phyloP scores from a whole-genome alignment of 139 green algal genomes.

The Raphidocelis subcapitata region DNA sequence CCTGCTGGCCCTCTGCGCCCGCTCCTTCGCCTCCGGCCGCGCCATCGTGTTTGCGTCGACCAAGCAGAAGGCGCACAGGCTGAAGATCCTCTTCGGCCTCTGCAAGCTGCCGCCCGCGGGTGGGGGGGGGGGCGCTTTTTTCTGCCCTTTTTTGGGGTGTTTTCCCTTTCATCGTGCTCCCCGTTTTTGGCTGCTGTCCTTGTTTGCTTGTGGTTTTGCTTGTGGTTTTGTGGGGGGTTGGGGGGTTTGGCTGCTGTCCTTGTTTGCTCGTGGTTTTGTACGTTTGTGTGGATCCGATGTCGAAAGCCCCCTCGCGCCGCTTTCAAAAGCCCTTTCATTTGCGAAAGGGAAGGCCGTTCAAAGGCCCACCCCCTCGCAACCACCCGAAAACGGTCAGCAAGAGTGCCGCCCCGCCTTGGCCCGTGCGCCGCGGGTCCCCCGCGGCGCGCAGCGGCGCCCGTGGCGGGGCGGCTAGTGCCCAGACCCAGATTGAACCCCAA shows the following conservation, averaged over 20 bases:
- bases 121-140: conserved; percentile 27
- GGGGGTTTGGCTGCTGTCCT: not conserved
- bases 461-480: too few relatives aligned
- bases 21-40: conserved; percentile 64
- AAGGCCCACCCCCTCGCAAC: too few relatives aligned
- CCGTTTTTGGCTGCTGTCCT: not conserved
- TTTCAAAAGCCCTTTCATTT: too few relatives aligned
- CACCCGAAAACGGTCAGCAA: too few relatives aligned
- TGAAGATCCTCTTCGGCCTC: conserved; percentile 96
- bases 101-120: conserved; percentile 66
- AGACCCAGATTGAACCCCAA: too few relatives aligned
- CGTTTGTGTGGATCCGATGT: too few relatives aligned
- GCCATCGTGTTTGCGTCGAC: conserved; percentile 90
- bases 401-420: too few relatives aligned
- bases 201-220: not conserved
- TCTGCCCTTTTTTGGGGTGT: not conserved
- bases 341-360: too few relatives aligned
- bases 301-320: too few relatives aligned
- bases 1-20: conserved; percentile 80
- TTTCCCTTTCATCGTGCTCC: not conserved
- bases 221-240: not conserved
- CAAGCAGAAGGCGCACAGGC: conserved; percentile 87
- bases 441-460: too few relatives aligned
- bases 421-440: too few relatives aligned
- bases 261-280: too few relatives aligned